Percentiles rank a stretch among this genome's conserved stretches.
Conservation (phyloP, 2,329 filamentous ascomycete species). For the Cladophialophora bantiana region DNA sequence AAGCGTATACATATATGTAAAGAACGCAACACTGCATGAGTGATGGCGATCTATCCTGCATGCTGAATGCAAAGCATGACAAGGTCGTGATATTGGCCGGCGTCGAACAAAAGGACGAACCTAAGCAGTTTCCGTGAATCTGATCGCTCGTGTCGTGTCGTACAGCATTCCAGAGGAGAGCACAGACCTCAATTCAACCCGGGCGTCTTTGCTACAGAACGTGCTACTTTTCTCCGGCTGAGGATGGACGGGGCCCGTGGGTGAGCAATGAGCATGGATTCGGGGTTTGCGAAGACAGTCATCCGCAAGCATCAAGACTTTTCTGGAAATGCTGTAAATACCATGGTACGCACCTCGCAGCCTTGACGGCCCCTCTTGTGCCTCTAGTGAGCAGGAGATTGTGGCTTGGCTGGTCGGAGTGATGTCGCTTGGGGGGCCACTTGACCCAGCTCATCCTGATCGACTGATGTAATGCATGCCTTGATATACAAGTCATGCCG, state of each 20-base stretch:
- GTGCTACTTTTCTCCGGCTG: neutral
- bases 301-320: conserved; percentile 20
- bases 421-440: conserved; percentile 14
- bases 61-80: conserved; percentile 18
- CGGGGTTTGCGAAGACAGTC: conserved; percentile 12
- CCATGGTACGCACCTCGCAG: conserved; percentile 19
- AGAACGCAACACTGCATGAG: conserved; percentile 21
- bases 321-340: conserved; percentile 31
- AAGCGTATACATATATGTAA: neutral
- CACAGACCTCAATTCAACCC: conserved; percentile 7
- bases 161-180: conserved; percentile 13
- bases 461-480: conserved; percentile 28
- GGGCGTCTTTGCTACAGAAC: conserved; percentile 12
- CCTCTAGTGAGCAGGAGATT: conserved; percentile 12
- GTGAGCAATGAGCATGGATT: conserved; percentile 10
- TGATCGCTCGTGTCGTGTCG: conserved; percentile 16
- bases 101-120: conserved; percentile 25
- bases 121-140: conserved; percentile 10
- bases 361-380: conserved; percentile 21
- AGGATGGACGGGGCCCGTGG: conserved; percentile 9
- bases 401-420: conserved; percentile 19
- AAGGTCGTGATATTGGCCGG: conserved; percentile 11
- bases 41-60: conserved; percentile 11
- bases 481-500: conserved; percentile 34
- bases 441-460: conserved; percentile 27